Percentiles rank a stretch among this genome's conserved stretches.
These are phyloP conservation scores for Monilinia aucupariae DNA, from an alignment of 2,329 filamentous ascomycete species.

Conservation along the genomic window DNA sequence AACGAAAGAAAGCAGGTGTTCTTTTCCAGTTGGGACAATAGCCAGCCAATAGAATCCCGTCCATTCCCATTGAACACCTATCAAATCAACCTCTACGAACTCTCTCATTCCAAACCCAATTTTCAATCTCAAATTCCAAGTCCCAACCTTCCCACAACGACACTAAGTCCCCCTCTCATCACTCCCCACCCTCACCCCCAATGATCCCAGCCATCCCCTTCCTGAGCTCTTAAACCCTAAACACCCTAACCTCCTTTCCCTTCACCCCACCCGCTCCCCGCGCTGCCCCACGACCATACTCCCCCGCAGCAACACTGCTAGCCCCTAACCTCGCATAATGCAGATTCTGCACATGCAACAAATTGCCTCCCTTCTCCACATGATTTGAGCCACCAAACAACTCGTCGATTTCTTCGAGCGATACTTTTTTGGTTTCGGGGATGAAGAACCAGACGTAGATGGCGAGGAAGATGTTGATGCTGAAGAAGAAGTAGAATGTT, in stretches of 20 bases:
- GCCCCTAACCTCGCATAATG: background rate
- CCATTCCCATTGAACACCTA: background rate
- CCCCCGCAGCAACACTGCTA: background rate
- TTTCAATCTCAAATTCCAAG: too few relatives aligned
- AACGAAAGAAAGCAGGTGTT: background rate
- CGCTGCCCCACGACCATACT: background rate
- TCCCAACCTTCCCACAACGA: background rate
- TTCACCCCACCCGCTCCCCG: too few relatives aligned
- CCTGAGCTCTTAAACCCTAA: too few relatives aligned
- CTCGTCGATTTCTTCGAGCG: constrained; percentile 59
- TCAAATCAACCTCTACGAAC: background rate
- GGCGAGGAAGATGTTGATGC: constrained; percentile 34
- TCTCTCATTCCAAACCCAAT: background rate
- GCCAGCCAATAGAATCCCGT: background rate
- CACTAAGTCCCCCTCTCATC: background rate
- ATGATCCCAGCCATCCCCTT: too few relatives aligned
- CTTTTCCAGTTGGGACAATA: background rate
- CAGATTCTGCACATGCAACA: constrained; percentile 7
- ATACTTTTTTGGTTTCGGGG: constrained; percentile 61
- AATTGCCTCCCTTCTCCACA: background rate
- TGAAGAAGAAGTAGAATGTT: constrained; percentile 58
- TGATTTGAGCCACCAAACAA: constrained; percentile 44
- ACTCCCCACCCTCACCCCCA: background rate
- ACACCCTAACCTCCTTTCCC: background rate
- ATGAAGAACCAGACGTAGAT: constrained; percentile 59